Evolutionary conservation across 805 yeast species (phyloP).

Genomic region (Wickerhamia fluorescens): DNA sequence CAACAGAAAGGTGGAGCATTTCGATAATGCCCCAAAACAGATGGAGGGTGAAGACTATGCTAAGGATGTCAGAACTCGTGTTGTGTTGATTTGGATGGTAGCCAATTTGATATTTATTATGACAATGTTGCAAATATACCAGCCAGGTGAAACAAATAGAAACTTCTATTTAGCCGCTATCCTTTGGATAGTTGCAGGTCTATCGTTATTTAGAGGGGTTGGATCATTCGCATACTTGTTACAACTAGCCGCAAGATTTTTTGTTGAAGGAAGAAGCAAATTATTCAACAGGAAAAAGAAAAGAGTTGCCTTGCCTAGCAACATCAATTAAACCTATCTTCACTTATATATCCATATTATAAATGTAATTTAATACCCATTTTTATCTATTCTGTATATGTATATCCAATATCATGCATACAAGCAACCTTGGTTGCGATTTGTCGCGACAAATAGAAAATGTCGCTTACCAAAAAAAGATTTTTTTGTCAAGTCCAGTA

Average conservation of each 20-base stretch:
- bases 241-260: constrained; percentile 27
- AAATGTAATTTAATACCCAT: no score
- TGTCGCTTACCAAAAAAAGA: no score
- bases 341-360: no score
- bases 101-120: constrained; percentile 74
- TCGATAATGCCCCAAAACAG: constrained; percentile 23
- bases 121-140: constrained; percentile 80
- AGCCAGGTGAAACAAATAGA: constrained; percentile 46
- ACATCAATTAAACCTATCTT: constrained; percentile 30
- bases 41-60: constrained; percentile 74
- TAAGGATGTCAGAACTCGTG: constrained; percentile 89
- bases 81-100: constrained; percentile 92
- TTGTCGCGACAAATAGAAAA: no score
- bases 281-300: constrained; percentile 32
- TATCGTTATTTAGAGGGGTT: constrained; percentile 72
- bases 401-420: no score
- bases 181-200: constrained; percentile 85
- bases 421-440: no score
- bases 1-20: constrained; percentile 39
- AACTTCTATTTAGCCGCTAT: constrained; percentile 79
- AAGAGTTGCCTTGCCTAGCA: constrained; percentile 30
- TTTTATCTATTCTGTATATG: no score
- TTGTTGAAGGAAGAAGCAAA: constrained; percentile 33
- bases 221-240: constrained; percentile 73
- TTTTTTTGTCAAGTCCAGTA: no score